These are phyloP conservation scores for Tillandsia leiboldiana DNA, from an alignment of 176 grass and related monocot genomes.

Conservation along the genomic window DNA sequence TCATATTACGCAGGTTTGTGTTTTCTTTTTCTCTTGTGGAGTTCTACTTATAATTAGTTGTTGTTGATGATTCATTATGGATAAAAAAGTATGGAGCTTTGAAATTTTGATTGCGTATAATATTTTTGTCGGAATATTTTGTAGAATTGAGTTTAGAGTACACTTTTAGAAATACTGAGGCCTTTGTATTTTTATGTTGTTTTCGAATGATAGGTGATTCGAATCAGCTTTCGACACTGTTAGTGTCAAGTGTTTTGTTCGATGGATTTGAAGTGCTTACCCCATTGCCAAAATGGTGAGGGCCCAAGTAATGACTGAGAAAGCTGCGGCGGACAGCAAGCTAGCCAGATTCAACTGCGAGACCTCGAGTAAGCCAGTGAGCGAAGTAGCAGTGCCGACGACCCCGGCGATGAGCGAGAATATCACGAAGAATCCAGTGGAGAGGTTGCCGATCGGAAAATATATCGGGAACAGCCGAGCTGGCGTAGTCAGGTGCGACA, in stretches of 20 bases:
- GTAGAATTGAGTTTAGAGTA: no score
- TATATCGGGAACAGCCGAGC: constrained; percentile 86
- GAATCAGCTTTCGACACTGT: neutral
- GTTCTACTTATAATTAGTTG: no score
- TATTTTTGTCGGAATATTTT: no score
- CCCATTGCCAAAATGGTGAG: constrained; percentile 92
- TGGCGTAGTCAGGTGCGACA: constrained; percentile 26
- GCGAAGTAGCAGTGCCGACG: constrained; percentile 69
- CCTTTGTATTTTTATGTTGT: no score
- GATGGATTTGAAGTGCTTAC: constrained; percentile 14
- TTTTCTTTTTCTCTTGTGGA: no score
- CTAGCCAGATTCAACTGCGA: constrained; percentile 17
- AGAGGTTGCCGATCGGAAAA: constrained; percentile 88
- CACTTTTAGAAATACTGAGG: no score
- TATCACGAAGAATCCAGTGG: constrained; percentile 93
- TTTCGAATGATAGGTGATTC: neutral
- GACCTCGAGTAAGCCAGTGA: constrained; percentile 68
- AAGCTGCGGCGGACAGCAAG: constrained; percentile 59
- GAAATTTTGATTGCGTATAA: no score
- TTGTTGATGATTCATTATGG: no score
- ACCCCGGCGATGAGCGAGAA: constrained; percentile 58
- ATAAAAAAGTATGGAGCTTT: no score
- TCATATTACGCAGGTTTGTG: no score
- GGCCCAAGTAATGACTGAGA: constrained; percentile 51
- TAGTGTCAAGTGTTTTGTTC: neutral